Conservation (phyloP, 2,329 filamentous ascomycete genomes). For the Calonectria hongkongensis region DNA sequence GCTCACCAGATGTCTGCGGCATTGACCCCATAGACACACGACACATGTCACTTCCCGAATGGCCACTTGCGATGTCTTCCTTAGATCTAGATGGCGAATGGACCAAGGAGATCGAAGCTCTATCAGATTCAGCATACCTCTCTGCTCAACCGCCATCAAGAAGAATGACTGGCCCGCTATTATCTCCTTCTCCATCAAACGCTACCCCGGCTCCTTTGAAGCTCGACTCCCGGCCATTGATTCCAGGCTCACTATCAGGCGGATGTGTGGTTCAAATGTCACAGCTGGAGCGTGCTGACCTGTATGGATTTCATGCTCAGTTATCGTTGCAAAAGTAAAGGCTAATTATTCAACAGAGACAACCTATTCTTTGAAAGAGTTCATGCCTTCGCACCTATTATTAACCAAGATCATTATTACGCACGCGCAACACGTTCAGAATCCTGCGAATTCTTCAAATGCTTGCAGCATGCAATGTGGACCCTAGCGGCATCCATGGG, state of each 20-base stretch:
- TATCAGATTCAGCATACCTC: background rate
- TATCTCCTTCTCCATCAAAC: background rate
- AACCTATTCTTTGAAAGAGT: conserved; percentile 9
- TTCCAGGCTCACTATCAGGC: background rate
- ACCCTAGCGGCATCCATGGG: background rate
- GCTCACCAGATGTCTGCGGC: background rate
- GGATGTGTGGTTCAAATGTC: background rate
- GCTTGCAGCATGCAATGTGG: background rate
- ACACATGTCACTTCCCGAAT: background rate
- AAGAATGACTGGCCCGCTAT: background rate
- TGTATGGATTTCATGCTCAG: background rate
- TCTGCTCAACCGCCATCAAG: background rate
- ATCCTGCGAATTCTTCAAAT: background rate
- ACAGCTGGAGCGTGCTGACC: background rate
- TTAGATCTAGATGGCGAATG: background rate
- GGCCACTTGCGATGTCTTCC: background rate
- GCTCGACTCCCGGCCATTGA: background rate
- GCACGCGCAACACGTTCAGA: background rate
- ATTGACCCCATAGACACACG: background rate
- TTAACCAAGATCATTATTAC: background rate
- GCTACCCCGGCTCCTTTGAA: background rate
- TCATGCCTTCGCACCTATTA: background rate
- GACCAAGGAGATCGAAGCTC: background rate
- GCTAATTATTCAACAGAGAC: background rate
- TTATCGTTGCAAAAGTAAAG: background rate